phyloP scores from a whole-genome alignment of 108 stramenopile species.

The Cyclotella baltica region DNA sequence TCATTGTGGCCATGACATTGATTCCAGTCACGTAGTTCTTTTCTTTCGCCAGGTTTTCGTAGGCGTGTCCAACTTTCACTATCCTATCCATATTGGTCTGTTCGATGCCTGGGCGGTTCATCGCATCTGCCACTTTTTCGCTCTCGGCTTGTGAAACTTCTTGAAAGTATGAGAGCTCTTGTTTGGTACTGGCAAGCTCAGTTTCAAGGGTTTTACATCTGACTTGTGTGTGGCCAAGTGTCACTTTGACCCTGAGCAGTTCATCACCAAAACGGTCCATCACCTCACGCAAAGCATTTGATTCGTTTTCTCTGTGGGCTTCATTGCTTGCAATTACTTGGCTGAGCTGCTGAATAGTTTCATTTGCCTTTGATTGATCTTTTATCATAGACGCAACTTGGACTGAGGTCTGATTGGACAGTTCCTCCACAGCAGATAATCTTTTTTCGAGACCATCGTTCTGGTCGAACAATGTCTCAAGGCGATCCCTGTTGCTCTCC shows the following conservation, averaged over 20 bases:
- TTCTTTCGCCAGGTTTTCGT: slow-evolving; percentile 51
- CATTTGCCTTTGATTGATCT: slow-evolving; percentile 41
- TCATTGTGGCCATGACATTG: slow-evolving; percentile 41
- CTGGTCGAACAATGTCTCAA: slow-evolving; percentile 34
- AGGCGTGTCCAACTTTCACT: slow-evolving; percentile 51
- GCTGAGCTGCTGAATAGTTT: slow-evolving; percentile 18
- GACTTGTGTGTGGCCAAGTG: slow-evolving; percentile 48
- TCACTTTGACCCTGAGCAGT: slow-evolving; percentile 46
- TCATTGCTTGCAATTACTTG: slow-evolving; percentile 33
- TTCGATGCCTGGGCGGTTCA: slow-evolving; percentile 42
- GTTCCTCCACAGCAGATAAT: slow-evolving; percentile 27
- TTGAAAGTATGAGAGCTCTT: slow-evolving; percentile 38
- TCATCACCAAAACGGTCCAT: slow-evolving; percentile 49
- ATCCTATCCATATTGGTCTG: slow-evolving; percentile 46
- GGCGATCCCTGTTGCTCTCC: slow-evolving; percentile 14
- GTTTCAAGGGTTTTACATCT: slow-evolving; percentile 40
- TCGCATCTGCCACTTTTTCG: slow-evolving; percentile 23
- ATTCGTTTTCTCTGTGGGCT: slow-evolving; percentile 27
- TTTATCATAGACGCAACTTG: slow-evolving; percentile 26
- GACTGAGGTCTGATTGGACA: background rate
- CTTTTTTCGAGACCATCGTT: slow-evolving; percentile 29
- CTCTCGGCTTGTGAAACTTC: slow-evolving; percentile 38
- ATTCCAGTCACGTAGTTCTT: slow-evolving; percentile 59
- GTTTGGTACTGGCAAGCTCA: slow-evolving; percentile 33
- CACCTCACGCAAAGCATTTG: slow-evolving; percentile 20